Evolutionary conservation across 1,284 basidiomycete genomes (phyloP), one percentile per base, ranked within the genome.

Genomic region (Cutaneotrichosporon cyanovorans): DNA sequence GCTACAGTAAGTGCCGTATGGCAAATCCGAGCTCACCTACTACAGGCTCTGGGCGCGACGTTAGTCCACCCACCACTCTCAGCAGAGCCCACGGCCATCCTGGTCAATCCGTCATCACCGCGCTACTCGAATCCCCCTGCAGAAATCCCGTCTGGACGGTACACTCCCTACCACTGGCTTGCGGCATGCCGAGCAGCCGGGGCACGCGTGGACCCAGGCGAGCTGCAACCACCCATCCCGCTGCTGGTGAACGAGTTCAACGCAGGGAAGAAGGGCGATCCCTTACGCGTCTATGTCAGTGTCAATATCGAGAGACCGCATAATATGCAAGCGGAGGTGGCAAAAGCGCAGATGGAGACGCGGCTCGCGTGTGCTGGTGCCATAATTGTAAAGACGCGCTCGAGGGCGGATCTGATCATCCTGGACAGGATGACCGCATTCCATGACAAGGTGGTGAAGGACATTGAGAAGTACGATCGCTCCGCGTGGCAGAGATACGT

Each of bases 91-190:
- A 59, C 50, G 2, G 46, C 53, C 8, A 21, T 55, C 16, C 35
- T 62, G 16, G 37, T 50, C 30, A 63, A 65, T 40, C 42, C 35
- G 9, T 19, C 19, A 5, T 20, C 35, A 25, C 22, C 34, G 4
- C 15, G 16, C 16, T 44, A 23, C 37, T 20, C 32, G 8, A 8
- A 8, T 34, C 12, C 18, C 3, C 35, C 5, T 8, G 33, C 2
- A 19, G 23, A 12, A 28, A 28, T 16, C 2, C 33, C n/a, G 4
- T n/a, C 21, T 18, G n/a, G 7, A 22, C 41, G 21, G 21, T 21
- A 2, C 46, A 28, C 40, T 9, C 56, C 63, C 9, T 68, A 69
- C 42, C 63, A 66, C 51, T 69, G 61, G 60, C 53, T 69, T 16
- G 30, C 56, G 6, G 37, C 36, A 18, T 61, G 63, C 42, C 41